Percentiles rank a stretch among this genome's conserved stretches.
Conservation (phyloP, 164 flowering plant genomes). For the Vitis labrusca region DNA sequence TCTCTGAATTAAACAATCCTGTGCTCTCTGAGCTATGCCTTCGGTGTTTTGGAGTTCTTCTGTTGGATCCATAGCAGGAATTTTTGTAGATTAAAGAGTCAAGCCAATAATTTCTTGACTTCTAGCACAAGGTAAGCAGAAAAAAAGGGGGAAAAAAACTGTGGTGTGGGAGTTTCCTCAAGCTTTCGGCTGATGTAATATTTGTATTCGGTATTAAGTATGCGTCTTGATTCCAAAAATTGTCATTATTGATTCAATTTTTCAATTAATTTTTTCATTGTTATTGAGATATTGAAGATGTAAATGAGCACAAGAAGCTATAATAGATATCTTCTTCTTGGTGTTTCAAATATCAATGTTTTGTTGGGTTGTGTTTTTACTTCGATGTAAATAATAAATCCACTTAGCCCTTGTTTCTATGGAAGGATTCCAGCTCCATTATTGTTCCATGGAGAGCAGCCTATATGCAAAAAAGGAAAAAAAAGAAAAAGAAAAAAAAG, state of each 20-base stretch:
- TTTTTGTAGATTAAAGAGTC: not conserved
- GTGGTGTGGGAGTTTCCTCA: not conserved
- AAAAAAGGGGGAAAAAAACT: no score
- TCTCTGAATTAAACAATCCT: not conserved
- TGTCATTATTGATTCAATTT: slow-evolving; percentile 5
- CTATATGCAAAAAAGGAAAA: no score
- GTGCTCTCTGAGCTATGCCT: slow-evolving; percentile 8
- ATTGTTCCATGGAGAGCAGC: no score
- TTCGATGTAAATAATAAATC: not conserved
- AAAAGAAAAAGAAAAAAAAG: no score
- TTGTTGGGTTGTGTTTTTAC: not conserved
- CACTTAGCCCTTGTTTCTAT: not conserved
- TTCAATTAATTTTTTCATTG: not conserved
- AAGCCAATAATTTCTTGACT: not conserved
- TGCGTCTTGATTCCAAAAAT: not conserved
- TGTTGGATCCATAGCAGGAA: not conserved
- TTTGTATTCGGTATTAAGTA: not conserved
- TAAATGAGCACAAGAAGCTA: not conserved
- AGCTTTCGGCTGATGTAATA: not conserved
- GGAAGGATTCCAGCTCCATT: not conserved
- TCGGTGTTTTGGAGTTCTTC: not conserved
- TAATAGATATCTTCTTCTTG: not conserved
- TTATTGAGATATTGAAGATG: not conserved
- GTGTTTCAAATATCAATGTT: not conserved
- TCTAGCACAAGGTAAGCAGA: not conserved